These are phyloP conservation scores for Globisporangium paroecandrum DNA, from an alignment of 352 stramenopile genomes.

Conservation along the genomic window DNA sequence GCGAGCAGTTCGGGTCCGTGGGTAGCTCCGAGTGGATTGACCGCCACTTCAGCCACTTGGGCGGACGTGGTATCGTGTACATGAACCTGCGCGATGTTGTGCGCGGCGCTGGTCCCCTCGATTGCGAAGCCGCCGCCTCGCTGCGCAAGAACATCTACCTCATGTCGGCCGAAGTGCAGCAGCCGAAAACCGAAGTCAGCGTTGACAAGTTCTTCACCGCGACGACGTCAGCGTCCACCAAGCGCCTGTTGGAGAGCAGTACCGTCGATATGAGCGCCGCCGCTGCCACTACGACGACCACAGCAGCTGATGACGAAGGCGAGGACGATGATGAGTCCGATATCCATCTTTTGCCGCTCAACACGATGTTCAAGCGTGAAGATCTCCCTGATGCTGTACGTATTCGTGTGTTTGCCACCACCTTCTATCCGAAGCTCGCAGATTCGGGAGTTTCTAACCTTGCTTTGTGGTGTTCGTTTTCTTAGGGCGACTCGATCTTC, in stretches of 20 bases:
- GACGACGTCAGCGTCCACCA: not conserved
- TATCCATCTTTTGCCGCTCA: conserved; percentile 48
- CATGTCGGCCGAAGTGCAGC: conserved; percentile 60
- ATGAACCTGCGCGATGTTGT: conserved; percentile 75
- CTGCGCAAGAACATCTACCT: conserved; percentile 77
- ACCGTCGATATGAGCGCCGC: not conserved
- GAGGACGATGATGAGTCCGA: conserved; percentile 29
- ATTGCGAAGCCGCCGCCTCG: conserved; percentile 64
- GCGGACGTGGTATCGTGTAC: conserved; percentile 65
- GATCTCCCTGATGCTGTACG: conserved; percentile 42
- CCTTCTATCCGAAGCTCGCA: not conserved
- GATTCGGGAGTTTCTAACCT: not conserved
- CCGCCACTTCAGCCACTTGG: conserved; percentile 60
- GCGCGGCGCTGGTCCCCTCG: conserved; percentile 52
- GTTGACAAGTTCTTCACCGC: conserved; percentile 47
- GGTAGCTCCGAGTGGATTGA: conserved; percentile 85
- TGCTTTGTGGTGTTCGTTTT: not conserved
- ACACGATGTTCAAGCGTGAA: conserved; percentile 61
- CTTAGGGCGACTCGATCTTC: conserved; percentile 61
- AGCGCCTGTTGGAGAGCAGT: not conserved
- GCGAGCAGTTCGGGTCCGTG: conserved; percentile 75
- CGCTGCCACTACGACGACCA: not conserved
- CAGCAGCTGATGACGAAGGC: not conserved
- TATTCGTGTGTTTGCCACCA: not conserved
- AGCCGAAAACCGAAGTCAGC: conserved; percentile 51